Base-by-base conservation (phyloP, 495 filamentous ascomycete species). In the Xylaria telfairii region DNA sequence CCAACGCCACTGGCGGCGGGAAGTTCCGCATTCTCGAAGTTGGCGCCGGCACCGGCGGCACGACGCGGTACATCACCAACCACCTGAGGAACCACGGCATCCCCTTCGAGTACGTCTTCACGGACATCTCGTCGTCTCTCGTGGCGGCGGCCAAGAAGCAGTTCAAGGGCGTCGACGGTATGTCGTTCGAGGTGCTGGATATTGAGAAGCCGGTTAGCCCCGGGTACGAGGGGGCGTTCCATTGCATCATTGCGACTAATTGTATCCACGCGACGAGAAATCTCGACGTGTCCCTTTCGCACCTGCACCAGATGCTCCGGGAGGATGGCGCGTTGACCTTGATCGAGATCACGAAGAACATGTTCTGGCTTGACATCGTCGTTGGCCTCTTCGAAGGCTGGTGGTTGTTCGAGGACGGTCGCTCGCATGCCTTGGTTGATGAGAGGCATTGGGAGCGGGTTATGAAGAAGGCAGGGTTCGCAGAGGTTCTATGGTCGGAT, bases 341-440 rank as follows among this genome's bases (percentile, higher is more conserved):
- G 24, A 47, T 85, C 0, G 87, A 89, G 74, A 70, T 87, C 26
- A 87, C 83, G 0, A 68, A 71, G 15, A 77, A 72, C 8, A 8
- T 81, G 0, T 79, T 77, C 69, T 84, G 81, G 73, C 77, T 84
- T 37, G 85, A 89, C 65, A 51, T 89, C 6, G 79, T 84, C 15
- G 87, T 82, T 65, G 85, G 85, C 6, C 72, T 86, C 13, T 78
- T 88, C 1, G 84, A 86, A 26, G 86, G 86, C 5, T 88, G 87
- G 87, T 87, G 87, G 86, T 74, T 84, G 1, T 83, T 84, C 28
- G 78, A 83, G 19, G 84, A 87, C 60, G 82, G 82, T 6, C 82
- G 84, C 0, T 73, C 63, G 0, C 81, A 88, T 71, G 83, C 85
- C 0, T 71, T 87, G 9, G 76, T 78, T 4, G 70, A 75, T 13